A percentile compares a stretch with the other conserved stretches of the same genome.
These are phyloP conservation scores for Clarireedia hainanense DNA, from an alignment of 2,329 filamentous ascomycete species.

Conservation along the genomic window DNA sequence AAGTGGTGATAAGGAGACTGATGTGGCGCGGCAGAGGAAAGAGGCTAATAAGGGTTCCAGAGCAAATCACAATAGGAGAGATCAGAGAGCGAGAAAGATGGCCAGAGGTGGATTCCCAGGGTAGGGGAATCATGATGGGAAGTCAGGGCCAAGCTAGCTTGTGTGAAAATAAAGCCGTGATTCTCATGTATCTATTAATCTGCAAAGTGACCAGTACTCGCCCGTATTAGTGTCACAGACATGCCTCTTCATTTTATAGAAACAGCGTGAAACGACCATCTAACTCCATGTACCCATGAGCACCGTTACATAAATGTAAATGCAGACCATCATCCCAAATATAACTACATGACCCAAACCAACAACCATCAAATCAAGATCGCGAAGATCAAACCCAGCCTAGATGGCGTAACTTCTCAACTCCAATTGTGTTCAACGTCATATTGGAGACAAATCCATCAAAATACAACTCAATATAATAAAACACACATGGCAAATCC, in stretches of 20 bases:
- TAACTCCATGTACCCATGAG: background rate
- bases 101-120: constrained; percentile 41
- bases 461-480: background rate
- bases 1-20: constrained; percentile 61
- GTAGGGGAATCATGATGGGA: constrained; percentile 3
- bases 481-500: too few species aligned
- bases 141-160: too few species aligned
- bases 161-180: too few species aligned
- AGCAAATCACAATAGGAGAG: constrained; percentile 80
- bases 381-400: background rate
- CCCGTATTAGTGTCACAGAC: too few species aligned
- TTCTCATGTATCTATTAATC: too few species aligned
- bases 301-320: background rate
- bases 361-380: background rate
- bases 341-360: background rate
- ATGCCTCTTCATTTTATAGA: too few species aligned
- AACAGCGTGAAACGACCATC: background rate
- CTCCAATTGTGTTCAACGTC: background rate
- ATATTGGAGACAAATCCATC: background rate
- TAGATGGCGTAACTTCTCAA: background rate
- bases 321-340: background rate
- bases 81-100: constrained; percentile 60
- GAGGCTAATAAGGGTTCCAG: constrained; percentile 74
- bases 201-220: too few species aligned
- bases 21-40: constrained; percentile 64